Evolutionary conservation across 2,329 filamentous ascomycete species (phyloP), one percentile per base, ranked within the genome.

Genomic region (Lecanoromycetidae sp.): DNA sequence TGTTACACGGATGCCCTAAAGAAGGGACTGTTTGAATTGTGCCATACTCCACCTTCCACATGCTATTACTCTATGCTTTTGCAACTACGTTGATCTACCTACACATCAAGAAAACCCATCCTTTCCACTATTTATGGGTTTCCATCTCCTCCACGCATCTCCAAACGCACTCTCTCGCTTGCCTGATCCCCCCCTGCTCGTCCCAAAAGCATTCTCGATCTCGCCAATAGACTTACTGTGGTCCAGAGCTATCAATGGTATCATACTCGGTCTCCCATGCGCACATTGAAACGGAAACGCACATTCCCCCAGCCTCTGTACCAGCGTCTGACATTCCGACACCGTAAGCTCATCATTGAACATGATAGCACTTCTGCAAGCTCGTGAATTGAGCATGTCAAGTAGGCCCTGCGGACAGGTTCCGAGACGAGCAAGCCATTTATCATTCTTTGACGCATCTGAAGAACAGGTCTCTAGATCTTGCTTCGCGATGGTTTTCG

Each of bases 351-450:
- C 48, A 40, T 72, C 70, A 39, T 72, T 72, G 53, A 72, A 72
- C 70, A 72, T 72, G 52, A 72, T 67, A 12, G 70, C 66, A 26
- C 61, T 66, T 44, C 70, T 61, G 54, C 70, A 72, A 8, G 70
- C 66, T 7, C 70, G 66, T 19, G 69, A 72, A 45, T 69, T 71
- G 15, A 72, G 60, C 33, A 72, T 57, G 25, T 93, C 84, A 3
- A 93, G 57, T 10, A 96, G 78, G 0, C 82, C 81, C 22, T 73
- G 69, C 0, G 90, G 88, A 12, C 23, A 40, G n/a, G n/a, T n/a
- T n/a, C n/a, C n/a, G n/a, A n/a, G n/a, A n/a, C n/a, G n/a, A n/a
- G n/a, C n/a, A n/a, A n/a, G n/a, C 39, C 44, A 6, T 30, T 22
- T 54, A 44, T 25, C 29, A 34, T 25, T 44, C 39, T 5, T 34